These are phyloP conservation scores for Jamesozyma jinghongensis DNA, from an alignment of 805 yeast genomes.

Conservation along the genomic window DNA sequence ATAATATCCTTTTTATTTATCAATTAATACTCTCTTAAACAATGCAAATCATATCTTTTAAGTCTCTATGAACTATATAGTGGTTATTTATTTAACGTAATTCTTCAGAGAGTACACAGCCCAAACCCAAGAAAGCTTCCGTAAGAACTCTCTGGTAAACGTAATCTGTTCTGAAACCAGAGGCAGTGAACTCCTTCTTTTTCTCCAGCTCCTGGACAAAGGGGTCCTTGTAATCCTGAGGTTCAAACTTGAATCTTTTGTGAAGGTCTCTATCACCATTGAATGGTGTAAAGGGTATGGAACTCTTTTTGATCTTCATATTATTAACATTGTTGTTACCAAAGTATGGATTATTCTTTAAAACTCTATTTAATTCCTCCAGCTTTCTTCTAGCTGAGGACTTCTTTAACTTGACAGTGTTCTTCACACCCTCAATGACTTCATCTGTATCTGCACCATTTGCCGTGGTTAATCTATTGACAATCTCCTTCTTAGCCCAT, in stretches of 20 bases:
- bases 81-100: slow-evolving; percentile 16
- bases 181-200: slow-evolving; percentile 65
- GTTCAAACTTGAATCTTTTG: slow-evolving; percentile 41
- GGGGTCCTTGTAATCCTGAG: slow-evolving; percentile 50
- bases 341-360: slow-evolving; percentile 31
- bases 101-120: slow-evolving; percentile 65
- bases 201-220: slow-evolving; percentile 42
- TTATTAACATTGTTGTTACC: slow-evolving; percentile 16
- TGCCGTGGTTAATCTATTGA: slow-evolving; percentile 38
- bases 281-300: slow-evolving; percentile 81
- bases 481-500: slow-evolving; percentile 46
- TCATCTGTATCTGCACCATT: slow-evolving; percentile 35
- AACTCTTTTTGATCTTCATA: slow-evolving; percentile 7
- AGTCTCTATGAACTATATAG: too few species aligned
- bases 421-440: slow-evolving; percentile 44
- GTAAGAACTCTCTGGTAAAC: slow-evolving; percentile 71
- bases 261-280: slow-evolving; percentile 70
- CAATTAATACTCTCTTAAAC: too few species aligned
- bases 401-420: slow-evolving; percentile 46
- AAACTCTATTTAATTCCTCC: slow-evolving; percentile 33
- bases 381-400: slow-evolving; percentile 52
- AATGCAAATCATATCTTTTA: too few species aligned
- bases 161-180: slow-evolving; percentile 68
- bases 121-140: slow-evolving; percentile 85
- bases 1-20: too few species aligned